Base-by-base conservation (phyloP, 1,284 basidiomycete species). In the Boletus sp. region DNA sequence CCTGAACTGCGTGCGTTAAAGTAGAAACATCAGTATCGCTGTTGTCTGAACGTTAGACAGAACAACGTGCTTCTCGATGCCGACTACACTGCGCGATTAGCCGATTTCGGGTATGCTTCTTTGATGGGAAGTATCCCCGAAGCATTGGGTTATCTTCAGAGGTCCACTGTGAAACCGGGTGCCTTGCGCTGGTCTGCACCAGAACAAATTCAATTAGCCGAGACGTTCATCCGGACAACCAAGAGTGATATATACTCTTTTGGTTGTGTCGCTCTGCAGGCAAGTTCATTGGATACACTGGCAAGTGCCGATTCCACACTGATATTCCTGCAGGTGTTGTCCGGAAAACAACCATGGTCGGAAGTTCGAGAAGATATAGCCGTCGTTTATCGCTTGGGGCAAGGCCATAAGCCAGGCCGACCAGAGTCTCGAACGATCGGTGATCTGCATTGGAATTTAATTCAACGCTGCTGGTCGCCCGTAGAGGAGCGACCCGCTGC, bases 191-290 rank as follows among this genome's bases (percentile, higher is more conserved):
- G 29, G 29, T 9, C 8, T 9, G 29, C 29, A 31, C 29, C 29
- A 31, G 29, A 9, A 31, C 29, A 31, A 31, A 9, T 31, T 31
- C 9, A 31, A 33, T 7, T 27, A 12, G 54, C 50, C 7, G 43
- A 45, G 24, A 37, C 7, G 36, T 45, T 27, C 8, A n/a, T 29
- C 8, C 24, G n/a, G 7, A 55, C 59, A 1, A 43, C 42, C 0
- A 53, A 55, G 29, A 62, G 42, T 8, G 63, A 64, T 20, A 51
- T 64, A 39, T 65, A 64, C 35, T 58, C 63, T 31, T 31, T 31
- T 31, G 29, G 29, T 31, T 31, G 29, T 31, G 29, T 31, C 29
- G 29, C 8, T 31, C 53, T 60, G 8, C 49, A 62, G 56, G 63
- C 0, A 55, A 3, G 58, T 43, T 12, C 6, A 0, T 15, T 36